Evolutionary conservation across 176 grass and related monocot species (phyloP), one percentile per base, ranked within the genome.

Genomic region (Carex scoparia): DNA sequence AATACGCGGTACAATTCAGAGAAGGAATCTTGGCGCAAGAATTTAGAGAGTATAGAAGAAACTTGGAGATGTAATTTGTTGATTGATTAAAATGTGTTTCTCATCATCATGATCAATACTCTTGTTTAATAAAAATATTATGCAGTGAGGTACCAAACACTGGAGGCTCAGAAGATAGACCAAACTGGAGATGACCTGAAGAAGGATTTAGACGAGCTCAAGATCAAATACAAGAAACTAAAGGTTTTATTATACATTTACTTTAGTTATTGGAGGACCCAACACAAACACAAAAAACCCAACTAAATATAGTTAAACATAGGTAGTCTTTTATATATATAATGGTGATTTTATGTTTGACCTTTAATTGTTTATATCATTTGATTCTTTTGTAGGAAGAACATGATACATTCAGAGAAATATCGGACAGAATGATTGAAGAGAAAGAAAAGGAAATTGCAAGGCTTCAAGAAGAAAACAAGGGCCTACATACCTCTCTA

Each of bases 381-480:
- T n/a, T 79, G 33, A 42, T 89, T 90, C 65, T 88, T 80, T 88
- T 91, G 35, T 88, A 99, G 96, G 96, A 99, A 88, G 96, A 99
- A 81, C 93, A 99, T 79, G 81, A 94, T 86, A 85, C 90, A 2
- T 99, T 99, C 79, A 89, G 72, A 82, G 90, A 95, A 87, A 92
- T 99, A 85, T 85, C 96, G 81, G 96, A 99, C 93, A 95, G 90
- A 92, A 91, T 92, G 90, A 86, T 95, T 76, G 96, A 99, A 89
- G 91, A 99, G 48, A 99, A 91, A 88, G 96, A 99, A 76, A 87
- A 54, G 53, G 90, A 99, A 81, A 88, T 95, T 58, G 71, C 81
- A 58, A 95, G 89, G 88, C 88, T 95, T 49, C 79, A 88, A 65
- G 91, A 94, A 46, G 93, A 95, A 86, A 99, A 95, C 81, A 95